phyloP scores from a whole-genome alignment of 345 rosid species.

The Eutrema yunnanense region DNA sequence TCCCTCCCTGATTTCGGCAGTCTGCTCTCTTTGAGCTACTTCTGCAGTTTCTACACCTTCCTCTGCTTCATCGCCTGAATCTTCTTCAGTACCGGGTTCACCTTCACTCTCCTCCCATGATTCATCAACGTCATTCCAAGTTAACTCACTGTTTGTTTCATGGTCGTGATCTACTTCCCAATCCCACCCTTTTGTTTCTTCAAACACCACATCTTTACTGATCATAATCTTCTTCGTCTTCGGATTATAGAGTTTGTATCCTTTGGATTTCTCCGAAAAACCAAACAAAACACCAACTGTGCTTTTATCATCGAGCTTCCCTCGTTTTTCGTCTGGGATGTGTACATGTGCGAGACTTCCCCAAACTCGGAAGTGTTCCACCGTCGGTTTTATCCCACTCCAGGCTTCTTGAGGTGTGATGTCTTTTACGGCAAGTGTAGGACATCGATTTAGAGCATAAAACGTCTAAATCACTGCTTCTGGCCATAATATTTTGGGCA shows the following conservation, averaged over 20 bases:
- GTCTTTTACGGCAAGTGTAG: too few relatives aligned
- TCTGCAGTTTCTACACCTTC: accelerated
- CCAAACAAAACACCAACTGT: not conserved
- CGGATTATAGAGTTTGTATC: not conserved
- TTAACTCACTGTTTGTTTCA: too few relatives aligned
- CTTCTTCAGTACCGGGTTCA: not conserved
- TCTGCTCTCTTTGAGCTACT: not conserved
- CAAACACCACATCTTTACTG: too few relatives aligned
- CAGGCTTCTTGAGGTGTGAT: too few relatives aligned
- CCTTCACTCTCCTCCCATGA: not conserved
- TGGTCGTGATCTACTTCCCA: not conserved
- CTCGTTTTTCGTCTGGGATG: not conserved
- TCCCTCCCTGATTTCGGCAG: not conserved
- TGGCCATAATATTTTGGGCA: not conserved
- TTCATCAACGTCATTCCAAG: too few relatives aligned
- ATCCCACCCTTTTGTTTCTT: not conserved
- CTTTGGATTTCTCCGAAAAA: not conserved
- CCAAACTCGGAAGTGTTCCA: too few relatives aligned
- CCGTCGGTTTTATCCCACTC: too few relatives aligned
- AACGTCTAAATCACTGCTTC: not conserved
- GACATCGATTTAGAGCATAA: not conserved
- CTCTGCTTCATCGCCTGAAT: not conserved
- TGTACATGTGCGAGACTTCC: not conserved
- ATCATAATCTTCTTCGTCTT: too few relatives aligned
- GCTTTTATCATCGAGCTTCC: not conserved